These are phyloP conservation scores for Phytophthora syringae DNA, from an alignment of 352 stramenopile genomes.

Conservation along the genomic window DNA sequence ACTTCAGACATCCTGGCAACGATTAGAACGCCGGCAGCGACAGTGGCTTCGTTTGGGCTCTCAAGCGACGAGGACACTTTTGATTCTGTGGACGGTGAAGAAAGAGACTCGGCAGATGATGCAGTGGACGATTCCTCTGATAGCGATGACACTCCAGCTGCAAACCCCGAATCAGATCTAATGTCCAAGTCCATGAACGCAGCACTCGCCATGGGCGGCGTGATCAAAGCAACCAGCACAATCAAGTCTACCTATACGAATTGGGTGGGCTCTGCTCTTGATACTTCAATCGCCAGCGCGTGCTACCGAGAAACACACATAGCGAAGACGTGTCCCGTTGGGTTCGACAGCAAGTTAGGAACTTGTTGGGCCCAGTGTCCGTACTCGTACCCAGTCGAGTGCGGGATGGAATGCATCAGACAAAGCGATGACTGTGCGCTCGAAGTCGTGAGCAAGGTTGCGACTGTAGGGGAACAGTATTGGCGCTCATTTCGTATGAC, in stretches of 20 bases:
- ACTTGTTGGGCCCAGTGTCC: constrained; percentile 39
- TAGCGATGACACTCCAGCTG: no score
- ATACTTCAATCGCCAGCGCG: constrained; percentile 25
- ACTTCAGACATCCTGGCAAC: not conserved
- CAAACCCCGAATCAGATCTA: not conserved
- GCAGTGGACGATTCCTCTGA: constrained; percentile 1
- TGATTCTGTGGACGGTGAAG: constrained; percentile 25
- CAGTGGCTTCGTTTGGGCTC: not conserved
- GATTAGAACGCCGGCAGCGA: constrained; percentile 3
- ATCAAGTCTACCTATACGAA: constrained; percentile 32
- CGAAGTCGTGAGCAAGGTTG: constrained; percentile 34
- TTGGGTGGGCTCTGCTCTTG: constrained; percentile 32
- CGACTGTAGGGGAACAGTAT: constrained; percentile 1
- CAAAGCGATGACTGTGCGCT: constrained; percentile 40
- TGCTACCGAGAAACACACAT: constrained; percentile 48
- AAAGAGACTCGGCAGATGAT: constrained; percentile 8
- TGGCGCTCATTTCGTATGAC: constrained; percentile 17
- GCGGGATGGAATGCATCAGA: constrained; percentile 38
- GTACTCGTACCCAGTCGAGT: constrained; percentile 36
- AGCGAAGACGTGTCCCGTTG: constrained; percentile 25
- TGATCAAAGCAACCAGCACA: constrained; percentile 26
- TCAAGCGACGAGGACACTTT: constrained; percentile 12
- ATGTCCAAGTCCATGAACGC: constrained; percentile 10
- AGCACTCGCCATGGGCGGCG: constrained; percentile 9
- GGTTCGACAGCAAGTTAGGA: constrained; percentile 23